Base-by-base conservation (phyloP, 345 rosid species). In the Citrus unshiu region DNA sequence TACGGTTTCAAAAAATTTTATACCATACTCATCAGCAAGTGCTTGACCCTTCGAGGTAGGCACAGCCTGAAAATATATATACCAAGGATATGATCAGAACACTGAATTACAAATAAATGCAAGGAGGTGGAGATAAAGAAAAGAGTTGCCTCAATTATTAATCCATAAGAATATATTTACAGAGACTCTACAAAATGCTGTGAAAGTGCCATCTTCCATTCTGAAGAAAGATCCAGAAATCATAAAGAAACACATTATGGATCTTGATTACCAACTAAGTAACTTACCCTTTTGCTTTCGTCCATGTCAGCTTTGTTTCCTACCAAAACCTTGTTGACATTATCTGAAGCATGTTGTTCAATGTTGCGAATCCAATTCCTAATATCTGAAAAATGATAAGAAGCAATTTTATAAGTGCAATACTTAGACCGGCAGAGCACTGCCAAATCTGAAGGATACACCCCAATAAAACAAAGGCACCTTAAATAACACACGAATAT, bases 281-380 rank as follows among this genome's bases (percentile, higher is more conserved):
- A 66, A 35, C 64, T 51, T 87, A 97, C 99, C 93, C 99, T 90
- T 88, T 96, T 96, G 93, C 98, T 94, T 79, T 94, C 99, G 63
- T 96, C 99, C 98, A 96, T 96, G 83, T 96, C 99, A 58, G 99
- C 99, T 79, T 96, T 96, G 97, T 96, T 96, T 29, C 99, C 99
- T 40, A 96, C 95, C 88, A 96, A 81, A 77, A 94, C 92, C 90
- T 96, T 96, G 90, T 91, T 94, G 66, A 96, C 99, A 84, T 96
- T 96, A 81, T 96, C 98, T 19, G 99, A 96, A 74, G 99, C 99
- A 77, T 96, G 99, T 71, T 96, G 98, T 84, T 96, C 98, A 73
- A 96, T 96, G 82, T 96, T 96, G 85, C 98, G 98, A 83, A 96
- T 96, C 99, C 99, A 96, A 85, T 94, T 96, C 86, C 94, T 88